Conservation (phyloP, 306 rosid genomes). For the Dryas drummondii region DNA sequence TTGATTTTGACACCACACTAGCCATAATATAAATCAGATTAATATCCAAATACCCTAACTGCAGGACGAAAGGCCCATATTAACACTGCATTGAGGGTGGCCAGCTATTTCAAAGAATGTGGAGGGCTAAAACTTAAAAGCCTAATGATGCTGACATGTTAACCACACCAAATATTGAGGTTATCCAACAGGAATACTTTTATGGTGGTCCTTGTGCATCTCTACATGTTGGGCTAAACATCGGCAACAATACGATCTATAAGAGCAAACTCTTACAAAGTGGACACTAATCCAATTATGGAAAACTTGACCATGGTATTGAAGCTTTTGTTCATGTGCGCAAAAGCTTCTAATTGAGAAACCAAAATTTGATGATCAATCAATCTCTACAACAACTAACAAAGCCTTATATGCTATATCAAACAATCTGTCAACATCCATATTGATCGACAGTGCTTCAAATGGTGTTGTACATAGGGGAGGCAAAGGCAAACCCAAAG, state of each 20-base stretch:
- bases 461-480: neutral
- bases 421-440: neutral
- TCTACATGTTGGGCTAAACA: slow-evolving; percentile 11
- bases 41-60: neutral
- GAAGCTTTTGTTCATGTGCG: too few species aligned
- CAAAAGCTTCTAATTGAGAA: neutral
- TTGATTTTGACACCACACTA: slow-evolving; percentile 23
- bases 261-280: neutral
- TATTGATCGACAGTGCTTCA: neutral
- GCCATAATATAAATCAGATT: neutral
- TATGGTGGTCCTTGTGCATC: slow-evolving; percentile 14
- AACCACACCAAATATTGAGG: slow-evolving; percentile 14
- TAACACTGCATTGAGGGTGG: slow-evolving; percentile 11
- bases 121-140: neutral
- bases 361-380: neutral
- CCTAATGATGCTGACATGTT: slow-evolving; percentile 27
- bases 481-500: neutral
- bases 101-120: slow-evolving; percentile 18
- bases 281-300: neutral
- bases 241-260: slow-evolving; percentile 15
- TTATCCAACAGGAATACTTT: slow-evolving; percentile 9
- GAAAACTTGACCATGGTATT: neutral
- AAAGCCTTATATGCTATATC: neutral
- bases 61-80: neutral
- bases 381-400: neutral